A percentile compares a stretch with the other conserved stretches of the same genome.
phyloP scores from a whole-genome alignment of 2,329 filamentous ascomycete genomes.

The Alternaria consortialis region DNA sequence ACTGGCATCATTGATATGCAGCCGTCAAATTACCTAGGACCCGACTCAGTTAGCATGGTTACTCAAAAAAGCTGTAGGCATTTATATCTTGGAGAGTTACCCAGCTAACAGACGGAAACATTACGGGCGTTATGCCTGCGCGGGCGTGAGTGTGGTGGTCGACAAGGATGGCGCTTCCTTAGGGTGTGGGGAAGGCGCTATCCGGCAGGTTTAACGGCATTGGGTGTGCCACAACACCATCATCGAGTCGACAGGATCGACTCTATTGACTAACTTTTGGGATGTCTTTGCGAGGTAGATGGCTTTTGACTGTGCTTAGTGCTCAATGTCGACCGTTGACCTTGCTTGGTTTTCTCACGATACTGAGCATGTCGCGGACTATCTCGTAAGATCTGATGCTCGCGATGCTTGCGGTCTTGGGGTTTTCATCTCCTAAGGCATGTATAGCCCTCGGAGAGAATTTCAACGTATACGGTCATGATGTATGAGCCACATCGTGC shows the following conservation, averaged over 20 bases:
- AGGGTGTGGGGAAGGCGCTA: conserved; percentile 5
- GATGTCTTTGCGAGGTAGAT: not conserved
- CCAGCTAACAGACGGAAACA: not conserved
- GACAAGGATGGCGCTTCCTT: not conserved
- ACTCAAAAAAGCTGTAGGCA: too few species aligned
- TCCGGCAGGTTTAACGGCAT: not conserved
- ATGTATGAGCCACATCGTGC: not conserved
- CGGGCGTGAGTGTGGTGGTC: not conserved
- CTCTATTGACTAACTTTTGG: not conserved
- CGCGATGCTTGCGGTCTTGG: not conserved
- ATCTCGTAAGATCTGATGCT: conserved; percentile 12
- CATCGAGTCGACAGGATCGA: not conserved
- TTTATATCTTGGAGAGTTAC: too few species aligned
- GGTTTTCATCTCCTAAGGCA: conserved; percentile 5
- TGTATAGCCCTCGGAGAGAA: not conserved
- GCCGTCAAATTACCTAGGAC: not conserved
- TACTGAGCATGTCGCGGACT: conserved; percentile 17
- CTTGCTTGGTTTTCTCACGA: conserved; percentile 3
- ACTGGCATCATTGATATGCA: not conserved
- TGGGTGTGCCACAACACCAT: not conserved
- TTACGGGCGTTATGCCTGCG: not conserved
- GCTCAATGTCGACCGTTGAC: not conserved
- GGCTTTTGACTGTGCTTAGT: not conserved
- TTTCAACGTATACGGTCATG: not conserved
- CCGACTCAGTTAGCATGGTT: not conserved